Evolutionary conservation across 192 early-diverging fungal species (phyloP).

Genomic region (Coemansia sp.): DNA sequence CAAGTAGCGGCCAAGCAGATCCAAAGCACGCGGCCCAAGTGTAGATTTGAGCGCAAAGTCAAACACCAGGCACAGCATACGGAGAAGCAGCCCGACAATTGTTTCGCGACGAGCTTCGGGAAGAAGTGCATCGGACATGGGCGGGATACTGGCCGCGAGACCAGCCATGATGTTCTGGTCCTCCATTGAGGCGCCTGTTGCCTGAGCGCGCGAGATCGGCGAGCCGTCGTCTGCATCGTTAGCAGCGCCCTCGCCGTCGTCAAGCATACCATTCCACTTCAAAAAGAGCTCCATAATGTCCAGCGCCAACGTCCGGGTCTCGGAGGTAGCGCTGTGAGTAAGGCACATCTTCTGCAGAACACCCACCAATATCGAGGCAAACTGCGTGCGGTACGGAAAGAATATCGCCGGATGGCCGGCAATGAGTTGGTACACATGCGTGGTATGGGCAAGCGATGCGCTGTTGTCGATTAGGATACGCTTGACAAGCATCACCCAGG

Average conservation of each 20-base stretch:
- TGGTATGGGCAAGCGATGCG: conserved; percentile 83
- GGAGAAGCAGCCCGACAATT: conserved; percentile 45
- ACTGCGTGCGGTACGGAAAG: conserved; percentile 85
- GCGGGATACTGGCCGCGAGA: neutral
- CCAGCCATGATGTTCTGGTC: neutral
- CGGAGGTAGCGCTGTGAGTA: conserved; percentile 77
- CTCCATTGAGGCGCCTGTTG: neutral
- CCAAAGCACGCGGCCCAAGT: conserved; percentile 40
- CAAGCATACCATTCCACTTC: conserved; percentile 80
- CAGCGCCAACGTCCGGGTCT: conserved; percentile 80
- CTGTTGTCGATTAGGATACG: conserved; percentile 91
- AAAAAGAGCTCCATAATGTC: conserved; percentile 90
- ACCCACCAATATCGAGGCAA: conserved; percentile 85
- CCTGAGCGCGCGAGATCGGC: neutral
- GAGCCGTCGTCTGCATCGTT: conserved; percentile 1
- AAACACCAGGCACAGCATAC: conserved; percentile 51
- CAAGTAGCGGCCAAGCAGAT: conserved; percentile 37
- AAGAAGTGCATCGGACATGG: conserved; percentile 21
- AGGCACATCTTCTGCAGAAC: conserved; percentile 86
- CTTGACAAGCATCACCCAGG: conserved; percentile 86
- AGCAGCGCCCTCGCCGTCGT: conserved; percentile 39
- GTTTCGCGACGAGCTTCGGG: conserved; percentile 45
- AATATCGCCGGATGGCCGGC: conserved; percentile 87
- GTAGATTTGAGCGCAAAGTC: conserved; percentile 50
- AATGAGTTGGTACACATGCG: conserved; percentile 89